Conservation (phyloP, 106 monocot species). For the Dendrobium officinale region DNA sequence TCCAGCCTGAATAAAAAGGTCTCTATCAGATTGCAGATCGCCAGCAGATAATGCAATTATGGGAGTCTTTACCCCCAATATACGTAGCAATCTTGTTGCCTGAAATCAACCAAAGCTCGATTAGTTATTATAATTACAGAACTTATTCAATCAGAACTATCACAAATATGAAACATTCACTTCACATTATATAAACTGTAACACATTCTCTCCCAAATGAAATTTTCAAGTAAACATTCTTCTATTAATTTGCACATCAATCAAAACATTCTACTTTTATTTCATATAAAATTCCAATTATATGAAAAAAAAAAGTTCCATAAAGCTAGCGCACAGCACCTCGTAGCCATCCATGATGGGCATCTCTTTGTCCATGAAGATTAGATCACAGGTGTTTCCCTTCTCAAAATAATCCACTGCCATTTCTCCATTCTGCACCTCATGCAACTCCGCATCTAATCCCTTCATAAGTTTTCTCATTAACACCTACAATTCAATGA, state of each 20-base stretch:
- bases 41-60: background rate
- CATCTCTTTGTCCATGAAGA: slow-evolving; percentile 34
- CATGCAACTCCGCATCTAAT: slow-evolving; percentile 7
- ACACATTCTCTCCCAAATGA: too few species aligned
- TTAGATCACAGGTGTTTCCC: slow-evolving; percentile 14
- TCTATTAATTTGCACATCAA: too few species aligned
- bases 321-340: background rate
- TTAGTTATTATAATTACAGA: too few species aligned
- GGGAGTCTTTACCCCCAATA: background rate
- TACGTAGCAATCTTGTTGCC: background rate
- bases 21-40: background rate
- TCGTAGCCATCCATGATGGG: slow-evolving; percentile 26
- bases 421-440: slow-evolving; percentile 18
- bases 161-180: too few species aligned
- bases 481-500: slow-evolving; percentile 9
- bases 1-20: background rate
- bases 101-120: background rate
- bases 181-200: too few species aligned
- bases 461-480: slow-evolving; percentile 3
- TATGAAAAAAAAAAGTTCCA: background rate
- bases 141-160: too few species aligned
- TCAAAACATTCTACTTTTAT: too few species aligned
- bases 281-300: background rate
- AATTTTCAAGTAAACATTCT: too few species aligned
- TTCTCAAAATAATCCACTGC: slow-evolving; percentile 19